phyloP scores from a whole-genome alignment of 768 basidiomycete genomes.

The Pleurotus sapidus region DNA sequence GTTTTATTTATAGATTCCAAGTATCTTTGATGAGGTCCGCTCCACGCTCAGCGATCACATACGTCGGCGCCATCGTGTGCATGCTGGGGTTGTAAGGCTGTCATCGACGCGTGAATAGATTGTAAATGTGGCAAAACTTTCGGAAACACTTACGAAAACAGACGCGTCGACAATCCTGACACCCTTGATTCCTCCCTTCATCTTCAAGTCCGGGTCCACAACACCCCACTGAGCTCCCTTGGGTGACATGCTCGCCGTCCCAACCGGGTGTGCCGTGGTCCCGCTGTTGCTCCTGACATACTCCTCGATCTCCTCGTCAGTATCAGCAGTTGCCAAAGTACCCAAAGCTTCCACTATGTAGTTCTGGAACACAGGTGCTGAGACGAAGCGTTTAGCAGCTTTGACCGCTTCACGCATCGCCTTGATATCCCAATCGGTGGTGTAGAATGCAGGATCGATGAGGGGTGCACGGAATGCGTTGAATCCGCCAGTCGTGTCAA shows the following conservation, averaged over 20 bases:
- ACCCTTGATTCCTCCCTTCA: slow-evolving; percentile 26
- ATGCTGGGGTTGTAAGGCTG: neutral
- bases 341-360: slow-evolving; percentile 19
- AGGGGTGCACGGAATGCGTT: slow-evolving; percentile 22
- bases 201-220: slow-evolving; percentile 28
- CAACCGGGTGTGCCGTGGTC: slow-evolving; percentile 23
- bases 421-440: slow-evolving; percentile 17
- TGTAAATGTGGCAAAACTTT: neutral
- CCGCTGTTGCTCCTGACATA: slow-evolving; percentile 17
- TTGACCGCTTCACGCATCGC: slow-evolving; percentile 25
- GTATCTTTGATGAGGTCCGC: neutral
- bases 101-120: neutral
- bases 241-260: slow-evolving; percentile 28
- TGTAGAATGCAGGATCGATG: slow-evolving; percentile 21
- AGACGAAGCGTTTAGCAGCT: slow-evolving; percentile 19
- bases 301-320: slow-evolving; percentile 21
- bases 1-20: neutral
- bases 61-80: neutral
- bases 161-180: slow-evolving; percentile 37
- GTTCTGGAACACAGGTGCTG: slow-evolving; percentile 23
- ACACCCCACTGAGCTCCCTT: slow-evolving; percentile 25
- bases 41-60: neutral
- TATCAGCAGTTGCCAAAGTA: slow-evolving; percentile 17
- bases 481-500: slow-evolving; percentile 23
- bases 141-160: slow-evolving; percentile 27